Percentiles rank a stretch among this genome's conserved stretches.
Conservation (phyloP, 2,329 filamentous ascomycete genomes). For the Madurella fahalii region DNA sequence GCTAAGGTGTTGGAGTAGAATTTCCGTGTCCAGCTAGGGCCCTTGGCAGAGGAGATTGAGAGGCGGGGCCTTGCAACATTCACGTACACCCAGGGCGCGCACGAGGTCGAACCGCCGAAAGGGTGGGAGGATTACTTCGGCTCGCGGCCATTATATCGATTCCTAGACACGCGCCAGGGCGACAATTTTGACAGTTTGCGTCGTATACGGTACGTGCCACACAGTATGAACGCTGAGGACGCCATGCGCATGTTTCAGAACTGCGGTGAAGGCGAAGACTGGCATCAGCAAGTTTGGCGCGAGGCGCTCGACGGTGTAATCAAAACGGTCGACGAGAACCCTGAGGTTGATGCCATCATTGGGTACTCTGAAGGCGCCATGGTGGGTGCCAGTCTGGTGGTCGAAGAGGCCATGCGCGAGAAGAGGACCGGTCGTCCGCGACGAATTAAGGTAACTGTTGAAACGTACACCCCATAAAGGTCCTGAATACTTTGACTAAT, state of each 20-base stretch:
- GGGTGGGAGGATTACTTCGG: constrained; percentile 29
- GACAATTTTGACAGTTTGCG: constrained; percentile 26
- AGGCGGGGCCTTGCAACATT: constrained; percentile 22
- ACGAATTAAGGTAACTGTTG: constrained; percentile 22
- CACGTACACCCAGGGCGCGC: constrained; percentile 22
- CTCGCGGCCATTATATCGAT: constrained; percentile 24
- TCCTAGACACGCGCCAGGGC: constrained; percentile 24
- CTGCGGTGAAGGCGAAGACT: constrained; percentile 9
- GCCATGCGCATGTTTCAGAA: constrained; percentile 23
- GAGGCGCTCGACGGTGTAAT: constrained; percentile 21
- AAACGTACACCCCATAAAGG: no score
- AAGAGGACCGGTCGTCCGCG: constrained; percentile 7
- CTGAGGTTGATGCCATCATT: constrained; percentile 25
- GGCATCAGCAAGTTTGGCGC: constrained; percentile 20
- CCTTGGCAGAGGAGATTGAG: constrained; percentile 23
- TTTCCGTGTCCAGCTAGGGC: constrained; percentile 27
- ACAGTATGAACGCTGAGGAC: constrained; percentile 24
- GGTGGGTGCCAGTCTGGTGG: constrained; percentile 21
- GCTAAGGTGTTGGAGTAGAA: no score
- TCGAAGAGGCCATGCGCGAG: constrained; percentile 17
- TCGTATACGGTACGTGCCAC: constrained; percentile 23
- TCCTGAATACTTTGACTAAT: background rate
- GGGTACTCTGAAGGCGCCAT: constrained; percentile 29
- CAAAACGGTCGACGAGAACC: constrained; percentile 22
- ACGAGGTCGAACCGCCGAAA: constrained; percentile 23